Evolutionary conservation across 257 asterid genomes (phyloP).

Genomic region (Leonotis leonurus): DNA sequence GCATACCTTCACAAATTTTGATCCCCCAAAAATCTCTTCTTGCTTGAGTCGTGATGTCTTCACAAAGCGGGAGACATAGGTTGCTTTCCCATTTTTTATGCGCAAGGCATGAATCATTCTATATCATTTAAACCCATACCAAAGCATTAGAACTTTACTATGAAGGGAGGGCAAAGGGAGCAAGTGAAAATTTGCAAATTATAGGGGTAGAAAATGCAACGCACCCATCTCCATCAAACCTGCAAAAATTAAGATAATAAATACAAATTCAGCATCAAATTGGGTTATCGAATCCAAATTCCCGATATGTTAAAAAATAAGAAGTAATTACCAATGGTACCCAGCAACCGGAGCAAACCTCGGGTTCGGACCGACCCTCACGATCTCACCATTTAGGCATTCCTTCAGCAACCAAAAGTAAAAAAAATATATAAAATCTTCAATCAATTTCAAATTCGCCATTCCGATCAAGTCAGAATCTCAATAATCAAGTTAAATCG

Average conservation of each 20-base stretch:
- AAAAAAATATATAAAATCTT: too few species aligned
- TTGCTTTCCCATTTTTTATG: conserved; percentile 86
- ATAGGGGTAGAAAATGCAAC: conserved; percentile 6
- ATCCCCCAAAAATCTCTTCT: conserved; percentile 70
- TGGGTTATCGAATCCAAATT: background rate
- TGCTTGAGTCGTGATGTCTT: conserved; percentile 79
- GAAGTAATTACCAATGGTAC: conserved; percentile 63
- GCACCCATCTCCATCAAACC: conserved; percentile 99
- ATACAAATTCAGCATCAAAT: conserved; percentile 13
- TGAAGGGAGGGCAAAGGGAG: too few species aligned
- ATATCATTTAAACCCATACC: conserved; percentile 1
- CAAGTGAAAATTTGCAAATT: conserved; percentile 10
- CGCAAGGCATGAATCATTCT: conserved; percentile 96
- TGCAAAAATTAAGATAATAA: conserved; percentile 32
- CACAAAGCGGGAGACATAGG: conserved; percentile 85
- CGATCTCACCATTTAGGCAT: conserved; percentile 92
- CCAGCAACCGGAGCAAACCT: conserved; percentile 92
- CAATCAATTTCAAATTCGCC: background rate
- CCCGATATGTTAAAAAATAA: background rate
- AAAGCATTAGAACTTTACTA: background rate
- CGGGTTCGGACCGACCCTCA: conserved; percentile 87
- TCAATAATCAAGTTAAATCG: background rate
- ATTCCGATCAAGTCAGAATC: background rate
- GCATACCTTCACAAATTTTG: conserved; percentile 79
- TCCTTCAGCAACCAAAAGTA: conserved; percentile 43